A percentile compares a stretch with the other conserved stretches of the same genome.
Conservation (phyloP, 2,329 filamentous ascomycete genomes). For the Nakataea oryzae region DNA sequence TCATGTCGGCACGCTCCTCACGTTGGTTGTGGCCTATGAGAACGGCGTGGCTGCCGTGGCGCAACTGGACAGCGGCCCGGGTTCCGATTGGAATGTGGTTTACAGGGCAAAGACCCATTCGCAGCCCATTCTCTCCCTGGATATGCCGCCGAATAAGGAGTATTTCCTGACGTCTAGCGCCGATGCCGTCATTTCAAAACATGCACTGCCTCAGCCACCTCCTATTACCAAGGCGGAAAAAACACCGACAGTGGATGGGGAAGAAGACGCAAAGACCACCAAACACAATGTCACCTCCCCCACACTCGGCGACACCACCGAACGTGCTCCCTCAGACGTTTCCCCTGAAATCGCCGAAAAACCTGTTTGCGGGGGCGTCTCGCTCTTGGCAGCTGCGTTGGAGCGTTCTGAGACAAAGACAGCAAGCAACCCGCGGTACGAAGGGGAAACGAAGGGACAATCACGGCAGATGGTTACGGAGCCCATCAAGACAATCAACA, state of each 20-base stretch:
- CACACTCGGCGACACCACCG: not conserved
- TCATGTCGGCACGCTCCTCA: conserved; percentile 29
- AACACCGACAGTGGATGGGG: not conserved
- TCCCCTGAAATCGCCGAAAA: not conserved
- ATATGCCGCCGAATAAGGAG: conserved; percentile 35
- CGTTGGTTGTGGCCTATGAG: conserved; percentile 72
- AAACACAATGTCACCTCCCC: not conserved
- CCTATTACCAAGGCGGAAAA: not conserved
- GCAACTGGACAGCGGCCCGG: conserved; percentile 29
- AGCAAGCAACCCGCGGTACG: not conserved
- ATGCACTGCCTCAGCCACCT: conserved; percentile 39
- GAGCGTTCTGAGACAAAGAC: conserved; percentile 6
- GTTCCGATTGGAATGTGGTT: conserved; percentile 32
- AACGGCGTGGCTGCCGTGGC: conserved; percentile 66
- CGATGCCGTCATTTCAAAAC: conserved; percentile 68
- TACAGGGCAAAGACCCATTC: conserved; percentile 61
- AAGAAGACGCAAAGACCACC: not conserved
- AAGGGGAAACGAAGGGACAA: not conserved
- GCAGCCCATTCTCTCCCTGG: conserved; percentile 73
- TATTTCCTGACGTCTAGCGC: conserved; percentile 74
- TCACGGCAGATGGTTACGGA: conserved; percentile 20
- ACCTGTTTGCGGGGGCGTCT: conserved; percentile 5
- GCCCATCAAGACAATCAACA: conserved; percentile 55
- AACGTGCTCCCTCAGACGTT: not conserved
- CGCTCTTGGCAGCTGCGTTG: conserved; percentile 19